These are phyloP conservation scores for Ganoderma leucocontextum DNA, from an alignment of 1,284 basidiomycete species.

Conservation along the genomic window DNA sequence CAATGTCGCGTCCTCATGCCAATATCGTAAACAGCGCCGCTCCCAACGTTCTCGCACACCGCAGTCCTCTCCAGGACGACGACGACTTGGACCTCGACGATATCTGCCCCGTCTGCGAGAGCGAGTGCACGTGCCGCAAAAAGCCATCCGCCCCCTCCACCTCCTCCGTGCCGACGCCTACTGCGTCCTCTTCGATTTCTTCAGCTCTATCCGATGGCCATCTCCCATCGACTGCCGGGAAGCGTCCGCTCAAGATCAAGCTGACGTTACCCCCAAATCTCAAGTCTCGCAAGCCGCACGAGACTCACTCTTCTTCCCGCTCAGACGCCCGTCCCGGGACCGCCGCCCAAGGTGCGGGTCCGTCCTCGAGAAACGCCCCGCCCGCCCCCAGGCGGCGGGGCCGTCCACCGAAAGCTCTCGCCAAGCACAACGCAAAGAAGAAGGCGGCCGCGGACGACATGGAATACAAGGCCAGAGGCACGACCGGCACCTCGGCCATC, in stretches of 20 bases:
- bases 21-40: constrained; percentile 63
- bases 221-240: constrained; percentile 37
- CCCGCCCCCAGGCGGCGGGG: constrained; percentile 58
- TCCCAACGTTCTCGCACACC: constrained; percentile 30
- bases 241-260: constrained; percentile 70
- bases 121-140: constrained; percentile 78
- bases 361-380: constrained; percentile 28
- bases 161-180: constrained; percentile 39
- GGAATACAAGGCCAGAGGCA: constrained; percentile 39
- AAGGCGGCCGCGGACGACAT: constrained; percentile 30
- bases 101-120: constrained; percentile 87
- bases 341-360: constrained; percentile 20
- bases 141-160: constrained; percentile 41
- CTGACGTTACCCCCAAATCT: constrained; percentile 66
- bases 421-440: constrained; percentile 32
- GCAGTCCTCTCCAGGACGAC: constrained; percentile 51
- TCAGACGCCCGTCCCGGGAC: constrained; percentile 25
- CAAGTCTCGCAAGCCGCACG: constrained; percentile 38
- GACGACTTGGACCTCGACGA: constrained; percentile 81
- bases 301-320: constrained; percentile 21
- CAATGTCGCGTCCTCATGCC: constrained; percentile 73
- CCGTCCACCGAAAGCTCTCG: constrained; percentile 58
- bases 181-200: constrained; percentile 38
- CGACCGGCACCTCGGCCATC: constrained; percentile 27
- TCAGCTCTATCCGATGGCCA: constrained; percentile 31